These are phyloP conservation scores for Xanthoconium separans DNA, from an alignment of 1,284 basidiomycete species.

Conservation along the genomic window DNA sequence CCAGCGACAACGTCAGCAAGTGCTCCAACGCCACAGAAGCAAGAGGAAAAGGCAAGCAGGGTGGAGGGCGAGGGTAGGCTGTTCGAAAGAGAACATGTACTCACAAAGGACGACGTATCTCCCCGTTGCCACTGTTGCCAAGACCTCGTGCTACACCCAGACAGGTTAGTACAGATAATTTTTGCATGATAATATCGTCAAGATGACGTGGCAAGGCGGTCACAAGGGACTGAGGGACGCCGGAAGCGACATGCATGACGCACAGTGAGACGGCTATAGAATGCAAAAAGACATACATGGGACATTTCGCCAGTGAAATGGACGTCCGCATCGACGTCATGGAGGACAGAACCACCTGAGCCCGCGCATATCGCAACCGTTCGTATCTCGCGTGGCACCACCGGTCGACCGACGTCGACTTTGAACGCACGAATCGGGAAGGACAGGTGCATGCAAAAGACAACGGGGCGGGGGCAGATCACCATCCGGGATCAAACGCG, in stretches of 20 bases:
- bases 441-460: slow-evolving; percentile 2
- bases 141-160: slow-evolving; percentile 69
- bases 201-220: slow-evolving; percentile 12
- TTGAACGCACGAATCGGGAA: slow-evolving; percentile 12
- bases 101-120: slow-evolving; percentile 78
- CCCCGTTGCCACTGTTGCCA: slow-evolving; percentile 72
- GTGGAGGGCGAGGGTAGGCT: background rate
- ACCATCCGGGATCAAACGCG: slow-evolving; percentile 12
- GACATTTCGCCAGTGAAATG: slow-evolving; percentile 92
- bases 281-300: slow-evolving; percentile 56
- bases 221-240: slow-evolving; percentile 5
- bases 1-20: slow-evolving; percentile 8
- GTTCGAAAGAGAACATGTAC: slow-evolving; percentile 22
- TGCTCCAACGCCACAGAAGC: slow-evolving; percentile 12
- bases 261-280: background rate
- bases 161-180: slow-evolving; percentile 8
- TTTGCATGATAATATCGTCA: background rate
- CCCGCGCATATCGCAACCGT: slow-evolving; percentile 85
- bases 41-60: background rate
- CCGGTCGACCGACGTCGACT: slow-evolving; percentile 78
- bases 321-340: slow-evolving; percentile 71
- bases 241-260: background rate
- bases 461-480: slow-evolving; percentile 15
- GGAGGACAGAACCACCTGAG: slow-evolving; percentile 74
- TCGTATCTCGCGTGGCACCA: slow-evolving; percentile 37